Base-by-base conservation (phyloP, 352 stramenopile species). In the Phytophthora citrophthora region DNA sequence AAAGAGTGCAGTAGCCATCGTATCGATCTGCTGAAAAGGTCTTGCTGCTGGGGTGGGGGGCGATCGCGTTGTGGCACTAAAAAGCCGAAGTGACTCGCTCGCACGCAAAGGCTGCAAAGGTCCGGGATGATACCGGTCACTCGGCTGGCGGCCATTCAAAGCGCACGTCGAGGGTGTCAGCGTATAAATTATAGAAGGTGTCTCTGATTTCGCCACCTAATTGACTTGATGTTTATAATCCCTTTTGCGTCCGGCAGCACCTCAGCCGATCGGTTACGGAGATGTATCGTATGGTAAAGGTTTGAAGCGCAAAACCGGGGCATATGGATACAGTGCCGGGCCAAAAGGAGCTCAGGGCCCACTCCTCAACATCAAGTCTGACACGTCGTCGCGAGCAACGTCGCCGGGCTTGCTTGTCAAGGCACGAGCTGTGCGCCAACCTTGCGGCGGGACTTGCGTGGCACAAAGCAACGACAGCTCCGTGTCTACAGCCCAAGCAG, bases 121-220 rank as follows among this genome's bases (percentile, higher is more conserved):
- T 50, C 41, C 31, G 23, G 41, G 45, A 49, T 61, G 61, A 60
- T 72, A 57, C 50, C 47, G 32, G 51, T 56, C 55, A 66, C 46
- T 57, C 39, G 66, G 24, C 54, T 69, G 54, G 39, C 54, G 61
- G 67, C 62, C 68, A 75, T 67, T 75, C 67, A 75, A 72, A 75
- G 51, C 54, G 46, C 51, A 56, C 66, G 53, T 62, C 54, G n/a
- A 53, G 45, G 23, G 39, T 47, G 43, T 59, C 49, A 70, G 43
- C n/a, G 13, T 7, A 72, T 72, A 15, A 31, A 40, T 47, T 72
- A 18, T 65, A 9, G 24, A 50, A 67, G 56, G 55, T 41, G 15
- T 23, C 10, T 31, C 53, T 73, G 64, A 53, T 69, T 66, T 68
- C 27, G 57, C 43, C 51, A 26, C 1, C 23, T 1, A 1, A 13